These are phyloP conservation scores for Pythium brachiatum DNA, from an alignment of 352 stramenopile genomes.

Conservation along the genomic window DNA sequence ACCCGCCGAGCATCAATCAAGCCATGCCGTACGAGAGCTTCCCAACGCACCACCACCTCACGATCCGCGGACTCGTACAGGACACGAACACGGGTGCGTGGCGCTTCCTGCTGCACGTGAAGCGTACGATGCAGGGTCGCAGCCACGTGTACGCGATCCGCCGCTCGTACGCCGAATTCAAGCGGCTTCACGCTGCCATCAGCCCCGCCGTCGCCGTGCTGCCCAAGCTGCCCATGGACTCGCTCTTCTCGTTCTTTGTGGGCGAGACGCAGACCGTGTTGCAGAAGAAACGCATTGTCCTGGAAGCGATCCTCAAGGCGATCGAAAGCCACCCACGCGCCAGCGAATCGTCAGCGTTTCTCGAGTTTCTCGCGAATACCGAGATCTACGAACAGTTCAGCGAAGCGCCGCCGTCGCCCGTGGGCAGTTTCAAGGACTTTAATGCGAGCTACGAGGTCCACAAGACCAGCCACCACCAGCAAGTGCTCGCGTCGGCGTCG, in stretches of 20 bases:
- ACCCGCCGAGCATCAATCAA: conserved; percentile 14
- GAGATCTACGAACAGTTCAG: conserved; percentile 53
- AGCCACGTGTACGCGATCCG: conserved; percentile 53
- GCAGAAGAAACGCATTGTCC: conserved; percentile 59
- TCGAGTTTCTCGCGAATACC: conserved; percentile 62
- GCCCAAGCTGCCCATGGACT: conserved; percentile 52
- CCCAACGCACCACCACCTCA: conserved; percentile 47
- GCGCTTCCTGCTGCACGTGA: conserved; percentile 66
- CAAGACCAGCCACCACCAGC: conserved; percentile 19
- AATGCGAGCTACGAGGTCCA: conserved; percentile 27
- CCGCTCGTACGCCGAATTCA: conserved; percentile 69
- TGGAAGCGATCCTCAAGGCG: conserved; percentile 58
- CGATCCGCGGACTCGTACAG: conserved; percentile 68
- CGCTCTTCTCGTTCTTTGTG: conserved; percentile 61
- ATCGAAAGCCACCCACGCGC: conserved; percentile 56
- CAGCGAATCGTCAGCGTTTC: conserved; percentile 54
- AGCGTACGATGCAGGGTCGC: conserved; percentile 34
- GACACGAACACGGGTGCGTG: conserved; percentile 49
- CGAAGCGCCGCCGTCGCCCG: conserved; percentile 28
- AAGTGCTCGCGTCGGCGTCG: conserved; percentile 6
- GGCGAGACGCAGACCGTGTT: conserved; percentile 66
- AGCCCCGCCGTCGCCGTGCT: conserved; percentile 41
- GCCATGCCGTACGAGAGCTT: conserved; percentile 82
- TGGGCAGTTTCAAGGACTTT: conserved; percentile 27
- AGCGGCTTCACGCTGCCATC: conserved; percentile 56